A percentile compares a stretch with the other conserved stretches of the same genome.
Evolutionary conservation across 768 basidiomycete species (phyloP).

Genomic region (Russula griseocarnosa): DNA sequence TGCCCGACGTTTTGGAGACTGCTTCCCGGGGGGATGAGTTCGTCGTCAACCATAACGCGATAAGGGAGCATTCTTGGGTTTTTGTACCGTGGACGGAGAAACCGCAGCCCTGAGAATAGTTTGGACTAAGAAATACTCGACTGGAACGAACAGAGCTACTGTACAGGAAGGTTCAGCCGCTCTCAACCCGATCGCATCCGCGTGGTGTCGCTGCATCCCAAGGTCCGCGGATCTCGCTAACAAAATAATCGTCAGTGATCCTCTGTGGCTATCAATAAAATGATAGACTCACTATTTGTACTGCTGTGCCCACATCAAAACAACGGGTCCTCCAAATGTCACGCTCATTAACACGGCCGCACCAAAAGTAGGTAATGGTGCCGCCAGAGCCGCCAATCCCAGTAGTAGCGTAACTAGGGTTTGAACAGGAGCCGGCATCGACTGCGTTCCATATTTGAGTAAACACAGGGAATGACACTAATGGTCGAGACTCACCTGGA

Average conservation of each 20-base stretch:
- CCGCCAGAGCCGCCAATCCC: conserved; percentile 50
- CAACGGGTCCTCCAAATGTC: conserved; percentile 67
- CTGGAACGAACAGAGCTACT: neutral
- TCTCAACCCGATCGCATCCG: neutral
- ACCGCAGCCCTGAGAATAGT: neutral
- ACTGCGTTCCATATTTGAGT: conserved; percentile 36
- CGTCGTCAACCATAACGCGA: conserved; percentile 14
- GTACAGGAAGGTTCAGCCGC: neutral
- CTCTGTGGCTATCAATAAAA: neutral
- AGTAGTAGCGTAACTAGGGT: conserved; percentile 51
- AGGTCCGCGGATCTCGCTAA: conserved; percentile 83
- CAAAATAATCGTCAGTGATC: conserved; percentile 16
- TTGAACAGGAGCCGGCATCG: conserved; percentile 45
- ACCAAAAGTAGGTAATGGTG: conserved; percentile 55
- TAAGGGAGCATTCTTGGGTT: neutral
- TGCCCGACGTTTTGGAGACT: neutral
- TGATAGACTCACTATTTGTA: conserved; percentile 64
- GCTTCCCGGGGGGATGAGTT: neutral
- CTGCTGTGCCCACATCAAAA: conserved; percentile 79
- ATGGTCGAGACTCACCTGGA: conserved; percentile 49
- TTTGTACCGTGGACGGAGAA: neutral
- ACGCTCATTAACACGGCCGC: conserved; percentile 48
- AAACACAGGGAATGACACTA: conserved; percentile 16
- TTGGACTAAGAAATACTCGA: neutral
- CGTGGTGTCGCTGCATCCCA: conserved; percentile 83